Conservation (phyloP, 352 stramenopile genomes). For the Aphanomyces astaci region DNA sequence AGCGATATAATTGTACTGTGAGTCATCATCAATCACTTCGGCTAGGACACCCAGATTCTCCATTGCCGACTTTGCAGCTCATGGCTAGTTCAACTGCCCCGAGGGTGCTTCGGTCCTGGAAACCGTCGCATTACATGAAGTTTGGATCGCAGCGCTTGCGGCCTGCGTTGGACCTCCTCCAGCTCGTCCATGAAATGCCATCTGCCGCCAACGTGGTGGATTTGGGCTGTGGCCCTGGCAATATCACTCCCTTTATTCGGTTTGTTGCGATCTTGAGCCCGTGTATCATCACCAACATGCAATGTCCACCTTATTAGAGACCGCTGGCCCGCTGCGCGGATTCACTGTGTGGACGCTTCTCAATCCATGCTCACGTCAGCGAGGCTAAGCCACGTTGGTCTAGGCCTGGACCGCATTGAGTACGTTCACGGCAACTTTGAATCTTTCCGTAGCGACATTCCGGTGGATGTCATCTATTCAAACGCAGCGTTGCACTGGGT, state of each 20-base stretch:
- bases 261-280: background rate
- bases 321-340: constrained; percentile 37
- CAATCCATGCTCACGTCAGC: constrained; percentile 46
- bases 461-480: constrained; percentile 62
- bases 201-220: constrained; percentile 41
- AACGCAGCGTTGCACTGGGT: constrained; percentile 71
- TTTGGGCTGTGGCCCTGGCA: constrained; percentile 55
- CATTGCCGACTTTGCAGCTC: background rate
- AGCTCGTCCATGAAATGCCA: constrained; percentile 27
- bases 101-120: constrained; percentile 28
- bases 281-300: constrained; percentile 27
- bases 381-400: constrained; percentile 36
- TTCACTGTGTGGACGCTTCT: constrained; percentile 62
- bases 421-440: constrained; percentile 59
- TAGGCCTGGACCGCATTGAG: constrained; percentile 16
- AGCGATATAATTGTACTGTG: background rate
- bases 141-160: constrained; percentile 54
- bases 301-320: too few species aligned
- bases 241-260: constrained; percentile 58
- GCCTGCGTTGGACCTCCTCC: constrained; percentile 54
- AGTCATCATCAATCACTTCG: too few species aligned
- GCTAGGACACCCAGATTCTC: too few species aligned
- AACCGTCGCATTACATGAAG: constrained; percentile 49
- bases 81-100: background rate
- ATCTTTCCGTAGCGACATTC: constrained; percentile 30